These are phyloP conservation scores for Gnomoniopsis sp. DNA, from an alignment of 2,329 filamentous ascomycete genomes.

Conservation along the genomic window DNA sequence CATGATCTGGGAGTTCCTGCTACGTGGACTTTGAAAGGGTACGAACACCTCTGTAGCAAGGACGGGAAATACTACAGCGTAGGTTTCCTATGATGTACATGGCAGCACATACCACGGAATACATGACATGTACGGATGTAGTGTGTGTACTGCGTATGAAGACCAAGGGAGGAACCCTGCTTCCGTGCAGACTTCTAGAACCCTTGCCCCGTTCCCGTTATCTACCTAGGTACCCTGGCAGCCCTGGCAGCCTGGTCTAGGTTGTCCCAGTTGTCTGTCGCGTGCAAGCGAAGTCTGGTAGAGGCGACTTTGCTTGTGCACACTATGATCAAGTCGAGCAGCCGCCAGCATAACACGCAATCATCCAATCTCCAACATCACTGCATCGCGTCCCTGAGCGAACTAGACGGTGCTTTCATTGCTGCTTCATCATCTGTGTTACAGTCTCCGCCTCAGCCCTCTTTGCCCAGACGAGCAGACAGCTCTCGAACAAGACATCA, in stretches of 20 bases:
- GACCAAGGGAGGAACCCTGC: neutral
- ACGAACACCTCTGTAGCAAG: no score
- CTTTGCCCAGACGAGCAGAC: conserved; percentile 1
- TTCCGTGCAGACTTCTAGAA: conserved; percentile 8
- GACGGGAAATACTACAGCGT: no score
- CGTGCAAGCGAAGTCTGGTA: neutral
- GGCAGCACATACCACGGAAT: no score
- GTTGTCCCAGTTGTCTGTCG: neutral
- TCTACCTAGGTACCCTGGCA: neutral
- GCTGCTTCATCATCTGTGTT: neutral
- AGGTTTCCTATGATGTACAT: no score
- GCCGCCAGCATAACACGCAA: no score
- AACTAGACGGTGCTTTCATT: neutral
- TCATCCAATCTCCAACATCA: no score
- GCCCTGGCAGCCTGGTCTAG: no score
- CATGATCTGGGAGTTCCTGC: no score
- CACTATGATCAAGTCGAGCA: no score
- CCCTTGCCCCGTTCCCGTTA: neutral
- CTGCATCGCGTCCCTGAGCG: neutral
- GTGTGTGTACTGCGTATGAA: no score
- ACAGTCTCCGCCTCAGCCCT: neutral
- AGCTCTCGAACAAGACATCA: conserved; percentile 9
- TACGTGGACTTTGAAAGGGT: no score
- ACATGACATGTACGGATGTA: no score
- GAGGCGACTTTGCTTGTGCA: neutral